Conservation (phyloP, 495 filamentous ascomycete genomes). For the Penicillium pulvis region DNA sequence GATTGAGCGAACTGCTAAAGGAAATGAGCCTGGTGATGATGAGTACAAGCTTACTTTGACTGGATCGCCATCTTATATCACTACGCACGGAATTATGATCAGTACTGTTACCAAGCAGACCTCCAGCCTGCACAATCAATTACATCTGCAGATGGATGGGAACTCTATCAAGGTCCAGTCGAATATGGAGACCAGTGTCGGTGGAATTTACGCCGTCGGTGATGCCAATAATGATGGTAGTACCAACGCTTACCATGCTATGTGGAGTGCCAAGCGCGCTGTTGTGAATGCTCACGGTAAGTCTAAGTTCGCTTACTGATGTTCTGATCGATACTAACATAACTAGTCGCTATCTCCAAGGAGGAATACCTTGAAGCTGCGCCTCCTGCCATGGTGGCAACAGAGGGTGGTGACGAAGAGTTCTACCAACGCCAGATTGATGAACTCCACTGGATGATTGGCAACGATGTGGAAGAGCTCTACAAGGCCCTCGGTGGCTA, state of each 20-base stretch:
- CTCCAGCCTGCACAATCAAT: conserved; percentile 19
- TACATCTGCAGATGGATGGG: conserved; percentile 19
- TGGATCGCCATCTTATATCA: not conserved
- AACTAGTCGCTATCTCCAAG: conserved; percentile 11
- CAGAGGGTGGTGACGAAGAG: conserved; percentile 7
- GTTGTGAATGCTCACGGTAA: conserved; percentile 32
- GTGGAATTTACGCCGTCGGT: conserved; percentile 47
- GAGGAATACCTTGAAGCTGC: conserved; percentile 13
- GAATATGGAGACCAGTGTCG: conserved; percentile 40
- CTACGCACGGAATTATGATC: conserved; percentile 13
- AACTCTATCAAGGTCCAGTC: conserved; percentile 33
- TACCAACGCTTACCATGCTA: conserved; percentile 52
- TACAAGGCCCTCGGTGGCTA: conserved; percentile 13
- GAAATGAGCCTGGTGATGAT: conserved; percentile 10
- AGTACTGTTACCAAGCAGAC: conserved; percentile 31
- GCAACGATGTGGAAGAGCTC: conserved; percentile 11
- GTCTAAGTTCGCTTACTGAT: not conserved
- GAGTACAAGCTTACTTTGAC: conserved; percentile 9
- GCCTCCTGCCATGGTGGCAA: conserved; percentile 1
- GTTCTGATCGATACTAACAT: not conserved
- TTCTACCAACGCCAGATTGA: conserved; percentile 15
- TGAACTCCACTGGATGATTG: conserved; percentile 9
- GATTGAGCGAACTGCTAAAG: conserved; percentile 9
- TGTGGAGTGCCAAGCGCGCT: conserved; percentile 50
- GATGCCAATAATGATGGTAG: conserved; percentile 51